These are phyloP conservation scores for Apiotrichum veenhuisii DNA, from an alignment of 1,284 basidiomycete genomes.

Conservation along the genomic window DNA sequence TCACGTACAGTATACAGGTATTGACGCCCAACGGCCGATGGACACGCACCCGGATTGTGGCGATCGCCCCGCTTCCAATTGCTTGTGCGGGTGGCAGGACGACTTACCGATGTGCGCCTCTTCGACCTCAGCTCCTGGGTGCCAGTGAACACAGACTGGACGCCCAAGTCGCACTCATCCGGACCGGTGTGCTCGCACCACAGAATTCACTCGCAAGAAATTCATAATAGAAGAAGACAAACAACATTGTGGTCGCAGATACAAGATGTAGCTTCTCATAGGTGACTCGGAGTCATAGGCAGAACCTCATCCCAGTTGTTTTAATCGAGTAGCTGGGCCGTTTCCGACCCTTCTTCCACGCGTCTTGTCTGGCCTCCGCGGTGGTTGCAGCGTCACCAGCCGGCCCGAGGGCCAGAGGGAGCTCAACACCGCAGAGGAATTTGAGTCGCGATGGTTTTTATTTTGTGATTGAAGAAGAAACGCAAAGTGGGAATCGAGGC, in stretches of 20 bases:
- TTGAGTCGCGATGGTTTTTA: constrained; percentile 26
- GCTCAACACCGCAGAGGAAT: constrained; percentile 29
- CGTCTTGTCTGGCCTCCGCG: constrained; percentile 40
- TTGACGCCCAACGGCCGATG: no score
- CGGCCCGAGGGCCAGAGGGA: constrained; percentile 17
- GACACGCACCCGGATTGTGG: no score
- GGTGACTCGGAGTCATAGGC: constrained; percentile 44
- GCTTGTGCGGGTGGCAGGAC: no score
- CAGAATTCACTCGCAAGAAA: no score
- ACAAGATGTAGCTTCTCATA: constrained; percentile 38
- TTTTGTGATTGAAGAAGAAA: constrained; percentile 24
- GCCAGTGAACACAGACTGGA: no score
- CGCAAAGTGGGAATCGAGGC: not conserved
- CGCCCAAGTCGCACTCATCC: no score
- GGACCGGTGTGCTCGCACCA: no score
- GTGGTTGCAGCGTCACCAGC: constrained; percentile 14
- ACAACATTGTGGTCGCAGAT: not conserved
- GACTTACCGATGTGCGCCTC: no score
- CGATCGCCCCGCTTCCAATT: no score
- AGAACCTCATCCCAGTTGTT: constrained; percentile 40
- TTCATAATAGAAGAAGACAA: not conserved
- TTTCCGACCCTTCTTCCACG: constrained; percentile 21
- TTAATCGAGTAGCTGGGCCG: constrained; percentile 31
- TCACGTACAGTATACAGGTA: no score
- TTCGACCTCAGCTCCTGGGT: no score